phyloP scores from a whole-genome alignment of 129 eudicot species.

The Lactuca saligna region DNA sequence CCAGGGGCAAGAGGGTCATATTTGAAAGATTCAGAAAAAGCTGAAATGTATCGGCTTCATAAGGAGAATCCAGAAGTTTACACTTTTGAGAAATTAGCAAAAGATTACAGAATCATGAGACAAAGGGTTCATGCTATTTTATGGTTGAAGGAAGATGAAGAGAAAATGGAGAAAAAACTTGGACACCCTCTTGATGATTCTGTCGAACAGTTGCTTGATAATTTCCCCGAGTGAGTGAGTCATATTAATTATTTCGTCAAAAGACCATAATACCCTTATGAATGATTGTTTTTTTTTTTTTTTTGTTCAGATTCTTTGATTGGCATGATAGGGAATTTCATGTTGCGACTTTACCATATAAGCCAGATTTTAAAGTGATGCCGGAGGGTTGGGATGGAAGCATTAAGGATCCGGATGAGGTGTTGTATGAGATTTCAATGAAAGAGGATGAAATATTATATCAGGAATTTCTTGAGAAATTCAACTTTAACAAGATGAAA shows the following conservation, averaged over 20 bases:
- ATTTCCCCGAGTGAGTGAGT: conserved; percentile 70
- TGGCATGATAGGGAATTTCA: conserved; percentile 92
- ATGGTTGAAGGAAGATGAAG: conserved; percentile 83
- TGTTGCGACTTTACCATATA: conserved; percentile 83
- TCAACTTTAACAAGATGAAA: conserved; percentile 91
- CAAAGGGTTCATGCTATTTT: conserved; percentile 91
- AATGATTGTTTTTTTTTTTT: conserved; percentile 25
- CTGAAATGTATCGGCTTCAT: conserved; percentile 82
- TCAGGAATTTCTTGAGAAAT: conserved; percentile 74
- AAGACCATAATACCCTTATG: not conserved
- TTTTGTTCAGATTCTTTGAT: conserved; percentile 50
- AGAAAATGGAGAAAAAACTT: conserved; percentile 75
- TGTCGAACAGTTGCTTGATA: conserved; percentile 74
- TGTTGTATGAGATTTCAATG: conserved; percentile 89
- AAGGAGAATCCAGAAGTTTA: conserved; percentile 86
- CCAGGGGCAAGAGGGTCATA: conserved; percentile 90
- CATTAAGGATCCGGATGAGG: conserved; percentile 93
- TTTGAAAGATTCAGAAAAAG: conserved; percentile 80
- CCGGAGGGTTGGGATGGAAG: conserved; percentile 99
- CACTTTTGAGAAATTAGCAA: conserved; percentile 75
- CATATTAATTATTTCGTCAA: too few relatives aligned
- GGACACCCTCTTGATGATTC: conserved; percentile 84
- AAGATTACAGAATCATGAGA: conserved; percentile 84
- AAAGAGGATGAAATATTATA: conserved; percentile 85
- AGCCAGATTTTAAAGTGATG: conserved; percentile 94